These are phyloP conservation scores for Otatea glauca DNA, from an alignment of 176 grass and related monocot genomes.

Conservation along the genomic window DNA sequence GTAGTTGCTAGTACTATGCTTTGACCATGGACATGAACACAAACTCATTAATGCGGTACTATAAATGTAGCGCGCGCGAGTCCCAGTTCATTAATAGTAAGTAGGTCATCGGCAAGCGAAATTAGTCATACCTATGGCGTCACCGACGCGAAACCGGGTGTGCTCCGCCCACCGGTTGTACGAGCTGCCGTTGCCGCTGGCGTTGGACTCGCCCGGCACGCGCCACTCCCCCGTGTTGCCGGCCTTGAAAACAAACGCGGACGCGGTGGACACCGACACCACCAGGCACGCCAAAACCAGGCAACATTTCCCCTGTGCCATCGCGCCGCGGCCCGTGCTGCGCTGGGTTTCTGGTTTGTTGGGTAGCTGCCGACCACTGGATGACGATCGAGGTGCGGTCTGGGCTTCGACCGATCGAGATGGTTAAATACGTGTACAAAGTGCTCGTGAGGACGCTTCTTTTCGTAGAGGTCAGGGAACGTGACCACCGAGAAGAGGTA, in stretches of 20 bases:
- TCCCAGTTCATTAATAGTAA: neutral
- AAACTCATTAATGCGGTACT: neutral
- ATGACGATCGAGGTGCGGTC: neutral
- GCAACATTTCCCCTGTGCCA: conserved; percentile 46
- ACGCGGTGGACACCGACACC: conserved; percentile 43
- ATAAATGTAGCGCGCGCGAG: neutral
- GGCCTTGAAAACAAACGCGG: conserved; percentile 74
- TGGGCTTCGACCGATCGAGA: neutral
- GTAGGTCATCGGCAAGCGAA: neutral
- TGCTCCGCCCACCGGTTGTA: conserved; percentile 83
- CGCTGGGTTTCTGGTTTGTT: neutral
- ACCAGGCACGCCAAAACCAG: conserved; percentile 52
- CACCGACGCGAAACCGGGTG: conserved; percentile 77
- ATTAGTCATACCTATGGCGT: conserved; percentile 59
- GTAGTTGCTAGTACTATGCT: no score
- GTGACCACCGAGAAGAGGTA: conserved; percentile 42
- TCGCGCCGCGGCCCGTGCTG: neutral
- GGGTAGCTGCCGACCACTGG: neutral
- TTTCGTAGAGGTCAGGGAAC: conserved; percentile 52
- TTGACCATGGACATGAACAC: neutral
- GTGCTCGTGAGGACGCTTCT: conserved; percentile 42
- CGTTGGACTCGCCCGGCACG: conserved; percentile 41
- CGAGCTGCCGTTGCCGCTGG: conserved; percentile 13
- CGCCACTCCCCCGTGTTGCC: conserved; percentile 69
- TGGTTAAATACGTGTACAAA: conserved; percentile 33